Evolutionary conservation across 169 alveolate genomes (phyloP), one percentile per base, ranked within the genome.

Genomic region (Theileria sp.): DNA sequence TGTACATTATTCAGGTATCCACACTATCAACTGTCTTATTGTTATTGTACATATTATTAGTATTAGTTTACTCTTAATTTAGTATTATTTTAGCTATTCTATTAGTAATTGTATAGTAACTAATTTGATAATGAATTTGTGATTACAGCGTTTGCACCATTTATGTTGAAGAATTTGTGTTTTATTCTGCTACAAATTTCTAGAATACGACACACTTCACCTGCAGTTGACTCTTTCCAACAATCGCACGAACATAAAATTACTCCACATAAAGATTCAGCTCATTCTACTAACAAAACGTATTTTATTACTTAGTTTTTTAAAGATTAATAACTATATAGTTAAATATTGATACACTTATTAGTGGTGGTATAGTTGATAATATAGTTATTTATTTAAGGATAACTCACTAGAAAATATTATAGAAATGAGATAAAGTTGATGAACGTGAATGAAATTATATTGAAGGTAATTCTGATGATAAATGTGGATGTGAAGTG

Each of bases 161-260:
- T 83, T 50, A 36, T 83, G 69, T 54, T 83, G 72, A 83, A 83
- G 83, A 83, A 83, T 49, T 13, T 76, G 56, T 83, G 89, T 34
- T 83, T 77, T 77, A 26, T 71, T 50, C 73, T 83, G 49, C 21
- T 83, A 0, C 89, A 83, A 69, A 69, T 74, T 8, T n/a, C 86
- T 3, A 34, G 89, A 15, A 77, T 83, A n/a, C 74, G 89, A 56
- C 89, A 83, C 64, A 74, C 79, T 50, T 60, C 81, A n/a, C 68
- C 71, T 21, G 86, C 76, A 21, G 78, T 83, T 23, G 28, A 73
- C 30, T 62, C 86, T 2, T 71, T 69, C 15, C 73, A 83, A 65
- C 5, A 26, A 49, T 74, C 82, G 34, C 36, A 60, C 19, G n/a
- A 54, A 4, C 72, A 32, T 3, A 65, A 30, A 60, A 25, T 28